Evolutionary conservation across 768 basidiomycete species (phyloP), one percentile per base, ranked within the genome.

Genomic region (Lyophyllum atratum): DNA sequence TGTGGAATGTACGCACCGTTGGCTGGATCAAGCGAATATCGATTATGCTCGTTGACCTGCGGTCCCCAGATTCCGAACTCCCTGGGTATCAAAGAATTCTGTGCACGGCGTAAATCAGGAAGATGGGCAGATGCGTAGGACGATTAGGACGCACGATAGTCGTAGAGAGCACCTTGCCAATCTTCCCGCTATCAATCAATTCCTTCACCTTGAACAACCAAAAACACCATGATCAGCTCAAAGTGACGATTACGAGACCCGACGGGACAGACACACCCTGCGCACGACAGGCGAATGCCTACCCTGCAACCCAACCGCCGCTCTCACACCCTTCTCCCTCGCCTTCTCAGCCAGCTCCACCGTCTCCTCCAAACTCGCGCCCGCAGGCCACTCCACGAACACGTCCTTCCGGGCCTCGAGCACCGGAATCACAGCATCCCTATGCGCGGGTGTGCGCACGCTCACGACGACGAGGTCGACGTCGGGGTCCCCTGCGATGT

Each of bases 381-480:
- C 77, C 14, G 64, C 71, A 3, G 77, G 76, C 75, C 75, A 79
- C 59, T 79, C 76, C 8, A 77, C 52, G 51, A 76, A 78, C 29
- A 77, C 56, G 34, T 71, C 58, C 59, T 78, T 79, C 22, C 72
- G 73, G 26, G 71, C 71, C 22, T 68, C 70, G 42, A 79, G 70
- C 4, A 65, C 70, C 15, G 73, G 70, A 33, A 69, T n/a, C 6
- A 70, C 62, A 1, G 67, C 63, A 1, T 64, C 62, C 28, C 65
- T 69, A 59, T 78, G 76, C 1, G 48, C n/a, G 9, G 63, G 60
- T 15, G 70, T 64, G 52, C 70, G 72, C 21, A 79, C 72, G 15
- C 72, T 50, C 1, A 76, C 70, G 0, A 64, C 71, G 26, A 79
- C 69, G 21, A 78, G 53, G 53, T 75, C 74, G 25, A 79, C 70